Conservation (phyloP, 83 land plant genomes). For the Picea engelmannii region DNA sequence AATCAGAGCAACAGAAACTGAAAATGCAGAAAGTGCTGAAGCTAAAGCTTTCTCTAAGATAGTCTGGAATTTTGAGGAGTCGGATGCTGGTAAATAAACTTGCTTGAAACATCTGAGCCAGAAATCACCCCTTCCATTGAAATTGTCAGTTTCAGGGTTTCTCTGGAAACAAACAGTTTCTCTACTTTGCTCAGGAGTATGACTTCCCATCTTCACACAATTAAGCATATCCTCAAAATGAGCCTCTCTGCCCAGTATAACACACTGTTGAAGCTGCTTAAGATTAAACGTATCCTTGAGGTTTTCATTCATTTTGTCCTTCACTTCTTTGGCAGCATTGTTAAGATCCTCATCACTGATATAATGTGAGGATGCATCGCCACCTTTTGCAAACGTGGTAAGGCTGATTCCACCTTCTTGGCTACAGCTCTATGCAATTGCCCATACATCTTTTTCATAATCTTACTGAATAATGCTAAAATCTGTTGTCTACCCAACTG, state of each 20-base stretch:
- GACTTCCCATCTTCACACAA: too few relatives aligned
- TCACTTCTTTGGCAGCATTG: too few relatives aligned
- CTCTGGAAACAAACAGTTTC: too few relatives aligned
- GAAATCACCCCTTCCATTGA: neutral
- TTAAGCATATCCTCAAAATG: slow-evolving; percentile 61
- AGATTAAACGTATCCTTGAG: slow-evolving; percentile 55
- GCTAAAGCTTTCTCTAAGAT: slow-evolving; percentile 60
- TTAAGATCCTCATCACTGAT: too few relatives aligned
- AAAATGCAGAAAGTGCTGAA: slow-evolving; percentile 53
- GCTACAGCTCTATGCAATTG: slow-evolving; percentile 60
- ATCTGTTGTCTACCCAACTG: slow-evolving; percentile 66
- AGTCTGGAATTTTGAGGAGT: slow-evolving; percentile 2
- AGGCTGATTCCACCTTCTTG: slow-evolving; percentile 57
- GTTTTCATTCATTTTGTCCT: slow-evolving; percentile 42
- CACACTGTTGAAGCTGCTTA: slow-evolving; percentile 68
- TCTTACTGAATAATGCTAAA: slow-evolving; percentile 25
- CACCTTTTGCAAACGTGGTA: slow-evolving; percentile 79
- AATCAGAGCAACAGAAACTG: slow-evolving; percentile 14
- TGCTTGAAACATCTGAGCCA: slow-evolving; percentile 7
- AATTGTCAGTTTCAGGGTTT: too few relatives aligned
- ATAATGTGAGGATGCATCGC: neutral
- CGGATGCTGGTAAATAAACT: neutral
- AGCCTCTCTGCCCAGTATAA: slow-evolving; percentile 64
- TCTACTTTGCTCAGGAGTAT: too few relatives aligned
- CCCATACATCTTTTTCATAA: slow-evolving; percentile 63